These are phyloP conservation scores for Solanum paucissectum DNA, from an alignment of 257 asterid genomes.

Conservation along the genomic window DNA sequence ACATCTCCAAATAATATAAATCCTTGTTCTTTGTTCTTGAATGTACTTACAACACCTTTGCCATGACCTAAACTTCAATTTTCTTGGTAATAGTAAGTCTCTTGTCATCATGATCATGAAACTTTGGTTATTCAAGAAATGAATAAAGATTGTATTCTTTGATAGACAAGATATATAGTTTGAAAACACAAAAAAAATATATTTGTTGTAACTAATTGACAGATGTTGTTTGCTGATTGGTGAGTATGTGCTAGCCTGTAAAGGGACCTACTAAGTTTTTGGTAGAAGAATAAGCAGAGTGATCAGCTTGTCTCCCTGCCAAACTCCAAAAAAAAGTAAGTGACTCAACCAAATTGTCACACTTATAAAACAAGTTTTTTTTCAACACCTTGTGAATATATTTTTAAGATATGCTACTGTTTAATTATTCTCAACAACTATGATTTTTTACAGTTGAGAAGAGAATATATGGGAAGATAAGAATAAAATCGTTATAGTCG, in stretches of 20 bases:
- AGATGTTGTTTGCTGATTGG: slow-evolving; percentile 23
- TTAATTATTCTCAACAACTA: background rate
- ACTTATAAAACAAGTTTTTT: background rate
- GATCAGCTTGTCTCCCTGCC: slow-evolving; percentile 29
- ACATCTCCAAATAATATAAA: slow-evolving; percentile 83
- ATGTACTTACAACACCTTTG: slow-evolving; percentile 49
- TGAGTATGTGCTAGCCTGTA: slow-evolving; percentile 24
- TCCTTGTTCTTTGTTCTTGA: slow-evolving; percentile 68
- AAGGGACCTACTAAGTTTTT: slow-evolving; percentile 42
- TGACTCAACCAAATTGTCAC: background rate
- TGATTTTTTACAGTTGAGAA: background rate
- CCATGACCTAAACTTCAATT: slow-evolving; percentile 30
- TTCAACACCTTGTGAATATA: background rate
- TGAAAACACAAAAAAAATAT: background rate
- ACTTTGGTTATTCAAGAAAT: background rate
- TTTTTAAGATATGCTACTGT: background rate
- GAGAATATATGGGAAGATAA: background rate
- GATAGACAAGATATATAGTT: background rate
- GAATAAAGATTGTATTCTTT: background rate
- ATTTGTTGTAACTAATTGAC: background rate
- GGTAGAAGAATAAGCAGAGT: slow-evolving; percentile 26
- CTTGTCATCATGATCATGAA: slow-evolving; percentile 34
- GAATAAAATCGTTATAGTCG: background rate
- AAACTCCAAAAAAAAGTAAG: slow-evolving; percentile 7
- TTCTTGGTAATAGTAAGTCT: slow-evolving; percentile 7